These are phyloP conservation scores for Venturia oleaginea DNA, from an alignment of 2,329 filamentous ascomycete species.

Conservation along the genomic window DNA sequence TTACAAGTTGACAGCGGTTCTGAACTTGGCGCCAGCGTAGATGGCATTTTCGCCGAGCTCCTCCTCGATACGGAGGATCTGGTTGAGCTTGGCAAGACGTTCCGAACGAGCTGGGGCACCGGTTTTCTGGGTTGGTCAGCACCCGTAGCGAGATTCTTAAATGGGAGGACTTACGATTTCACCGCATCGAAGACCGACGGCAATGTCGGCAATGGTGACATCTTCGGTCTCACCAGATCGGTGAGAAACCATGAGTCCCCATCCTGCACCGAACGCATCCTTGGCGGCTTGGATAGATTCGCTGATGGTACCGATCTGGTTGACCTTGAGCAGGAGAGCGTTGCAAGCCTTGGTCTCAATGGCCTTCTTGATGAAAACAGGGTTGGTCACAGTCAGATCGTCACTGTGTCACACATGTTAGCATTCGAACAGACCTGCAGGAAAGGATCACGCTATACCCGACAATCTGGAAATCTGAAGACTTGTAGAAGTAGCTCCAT, in stretches of 20 bases:
- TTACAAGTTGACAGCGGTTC: constrained; percentile 82
- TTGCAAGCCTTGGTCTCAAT: constrained; percentile 99
- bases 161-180: constrained; percentile 56
- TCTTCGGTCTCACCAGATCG: constrained; percentile 99
- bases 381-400: constrained; percentile 98
- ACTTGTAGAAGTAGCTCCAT: constrained; percentile 99
- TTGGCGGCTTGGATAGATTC: constrained; percentile 41
- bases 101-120: constrained; percentile 93
- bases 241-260: constrained; percentile 99
- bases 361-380: constrained; percentile 97
- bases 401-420: constrained; percentile 45
- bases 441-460: constrained; percentile 35
- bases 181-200: constrained; percentile 89
- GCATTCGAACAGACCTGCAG: constrained; percentile 16
- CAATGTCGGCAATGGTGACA: constrained; percentile 97
- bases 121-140: constrained; percentile 54
- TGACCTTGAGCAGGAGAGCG: constrained; percentile 96
- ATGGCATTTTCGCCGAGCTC: constrained; percentile 87
- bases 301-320: constrained; percentile 98
- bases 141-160: not conserved
- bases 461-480: constrained; percentile 95
- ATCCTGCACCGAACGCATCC: constrained; percentile 87
- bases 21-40: constrained; percentile 90
- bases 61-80: constrained; percentile 99
- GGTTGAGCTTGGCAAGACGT: constrained; percentile 99